A percentile compares a stretch with the other conserved stretches of the same genome.
phyloP scores from a whole-genome alignment of 371 early-diverging fungal species.

The Haplosporangium sp. region DNA sequence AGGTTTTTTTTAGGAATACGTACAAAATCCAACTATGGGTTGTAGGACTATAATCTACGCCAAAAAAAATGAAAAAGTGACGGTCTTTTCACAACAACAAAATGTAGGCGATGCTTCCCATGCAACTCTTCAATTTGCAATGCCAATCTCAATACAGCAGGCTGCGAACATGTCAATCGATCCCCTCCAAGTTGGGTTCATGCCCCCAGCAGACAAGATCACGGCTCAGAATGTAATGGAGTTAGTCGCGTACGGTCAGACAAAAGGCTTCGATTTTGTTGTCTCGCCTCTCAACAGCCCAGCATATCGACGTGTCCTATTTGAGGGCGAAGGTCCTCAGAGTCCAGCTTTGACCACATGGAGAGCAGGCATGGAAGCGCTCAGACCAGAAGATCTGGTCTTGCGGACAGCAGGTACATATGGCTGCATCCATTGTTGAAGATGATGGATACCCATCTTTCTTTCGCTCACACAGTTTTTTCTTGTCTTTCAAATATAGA shows the following conservation, averaged over 20 bases:
- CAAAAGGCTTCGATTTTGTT: slow-evolving; percentile 69
- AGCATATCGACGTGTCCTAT: slow-evolving; percentile 62
- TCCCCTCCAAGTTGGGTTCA: slow-evolving; percentile 38
- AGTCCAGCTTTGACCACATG: slow-evolving; percentile 25
- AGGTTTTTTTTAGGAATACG: no score
- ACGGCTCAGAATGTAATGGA: slow-evolving; percentile 55
- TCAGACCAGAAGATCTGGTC: slow-evolving; percentile 42
- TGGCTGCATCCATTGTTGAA: no score
- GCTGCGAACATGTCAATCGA: slow-evolving; percentile 21
- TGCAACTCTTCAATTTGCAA: not conserved
- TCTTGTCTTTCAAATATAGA: slow-evolving; percentile 48
- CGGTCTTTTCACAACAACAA: no score
- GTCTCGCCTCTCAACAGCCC: slow-evolving; percentile 69
- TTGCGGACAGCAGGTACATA: slow-evolving; percentile 39
- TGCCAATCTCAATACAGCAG: slow-evolving; percentile 42
- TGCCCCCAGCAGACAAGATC: slow-evolving; percentile 35
- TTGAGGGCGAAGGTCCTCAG: slow-evolving; percentile 30
- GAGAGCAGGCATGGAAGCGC: slow-evolving; percentile 49
- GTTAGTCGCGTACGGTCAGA: slow-evolving; percentile 59
- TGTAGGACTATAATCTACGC: no score
- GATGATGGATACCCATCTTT: not conserved
- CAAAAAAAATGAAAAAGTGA: no score
- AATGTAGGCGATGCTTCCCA: no score
- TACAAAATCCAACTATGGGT: no score
- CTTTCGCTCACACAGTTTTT: slow-evolving; percentile 6